Percentiles rank a stretch among this genome's conserved stretches.
Conservation (phyloP, 2,329 filamentous ascomycete species). For the Arachnopeziza araneosa region DNA sequence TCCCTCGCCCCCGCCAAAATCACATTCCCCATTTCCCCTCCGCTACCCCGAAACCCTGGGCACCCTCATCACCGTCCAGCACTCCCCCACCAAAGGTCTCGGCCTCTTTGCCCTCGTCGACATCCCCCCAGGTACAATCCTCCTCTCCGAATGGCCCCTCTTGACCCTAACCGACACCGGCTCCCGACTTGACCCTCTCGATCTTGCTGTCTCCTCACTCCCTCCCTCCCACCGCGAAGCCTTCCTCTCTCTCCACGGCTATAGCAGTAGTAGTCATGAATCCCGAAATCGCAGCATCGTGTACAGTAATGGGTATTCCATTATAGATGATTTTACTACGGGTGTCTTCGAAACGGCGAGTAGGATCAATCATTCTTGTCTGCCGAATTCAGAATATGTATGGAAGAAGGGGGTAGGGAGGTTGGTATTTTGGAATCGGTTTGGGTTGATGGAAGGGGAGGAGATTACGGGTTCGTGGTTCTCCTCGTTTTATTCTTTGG, state of each 20-base stretch:
- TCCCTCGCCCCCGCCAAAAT: background rate
- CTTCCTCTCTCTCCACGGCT: constrained; percentile 14
- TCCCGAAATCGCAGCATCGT: constrained; percentile 17
- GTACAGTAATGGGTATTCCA: constrained; percentile 22
- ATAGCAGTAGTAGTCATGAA: constrained; percentile 11
- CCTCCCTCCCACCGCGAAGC: constrained; percentile 7
- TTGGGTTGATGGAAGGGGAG: constrained; percentile 19
- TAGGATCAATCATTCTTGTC: constrained; percentile 22
- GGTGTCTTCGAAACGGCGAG: constrained; percentile 21
- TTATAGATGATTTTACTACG: constrained; percentile 13
- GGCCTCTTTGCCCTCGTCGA: constrained; percentile 21
- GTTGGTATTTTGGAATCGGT: constrained; percentile 21
- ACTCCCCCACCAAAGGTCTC: constrained; percentile 15
- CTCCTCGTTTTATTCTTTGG: background rate
- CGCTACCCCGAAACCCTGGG: constrained; percentile 21
- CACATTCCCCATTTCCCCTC: constrained; percentile 3
- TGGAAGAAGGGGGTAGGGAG: constrained; percentile 19
- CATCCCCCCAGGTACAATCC: constrained; percentile 14
- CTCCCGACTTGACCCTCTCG: constrained; percentile 15
- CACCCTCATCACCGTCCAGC: constrained; percentile 15
- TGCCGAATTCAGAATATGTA: constrained; percentile 18
- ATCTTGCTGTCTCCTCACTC: constrained; percentile 11
- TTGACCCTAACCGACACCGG: constrained; percentile 16
- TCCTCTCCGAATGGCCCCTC: constrained; percentile 22
- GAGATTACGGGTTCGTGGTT: constrained; percentile 15